Conservation (phyloP, 2,329 filamentous ascomycete species). For the Tolypocladium guangdongense region DNA sequence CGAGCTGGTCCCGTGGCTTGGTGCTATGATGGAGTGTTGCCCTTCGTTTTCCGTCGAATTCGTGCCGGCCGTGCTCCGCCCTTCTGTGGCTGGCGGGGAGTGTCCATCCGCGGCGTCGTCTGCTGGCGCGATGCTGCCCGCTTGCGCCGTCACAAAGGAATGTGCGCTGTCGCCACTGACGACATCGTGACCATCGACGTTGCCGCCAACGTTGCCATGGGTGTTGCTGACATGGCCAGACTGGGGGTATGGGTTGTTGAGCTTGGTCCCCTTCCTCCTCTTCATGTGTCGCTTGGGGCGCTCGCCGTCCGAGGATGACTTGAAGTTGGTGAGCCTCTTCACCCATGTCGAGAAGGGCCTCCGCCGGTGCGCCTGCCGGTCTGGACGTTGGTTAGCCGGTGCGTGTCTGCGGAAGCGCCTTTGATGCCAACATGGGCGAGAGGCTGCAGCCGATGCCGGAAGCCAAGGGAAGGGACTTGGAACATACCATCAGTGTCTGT, state of each 20-base stretch:
- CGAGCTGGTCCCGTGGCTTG: constrained; percentile 59
- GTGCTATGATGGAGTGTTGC: constrained; percentile 60
- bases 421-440: neutral
- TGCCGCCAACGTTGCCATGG: constrained; percentile 10
- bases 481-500: constrained; percentile 31
- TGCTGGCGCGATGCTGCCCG: constrained; percentile 41
- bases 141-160: constrained; percentile 47
- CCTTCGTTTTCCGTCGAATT: constrained; percentile 76
- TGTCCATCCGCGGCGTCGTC: constrained; percentile 50
- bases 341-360: constrained; percentile 89
- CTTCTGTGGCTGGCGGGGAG: constrained; percentile 48
- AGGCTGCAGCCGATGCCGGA: neutral
- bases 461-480: neutral
- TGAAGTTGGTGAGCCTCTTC: constrained; percentile 84
- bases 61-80: constrained; percentile 66
- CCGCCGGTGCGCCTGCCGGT: constrained; percentile 57
- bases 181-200: constrained; percentile 10
- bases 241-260: constrained; percentile 88
- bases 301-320: constrained; percentile 54
- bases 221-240: constrained; percentile 47
- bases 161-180: constrained; percentile 33
- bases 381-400: constrained; percentile 28
- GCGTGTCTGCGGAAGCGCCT: neutral
- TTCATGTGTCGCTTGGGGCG: constrained; percentile 30
- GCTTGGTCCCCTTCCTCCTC: constrained; percentile 47